Base-by-base conservation (phyloP, 371 early-diverging fungal genomes). In the Rhizopus sp. region DNA sequence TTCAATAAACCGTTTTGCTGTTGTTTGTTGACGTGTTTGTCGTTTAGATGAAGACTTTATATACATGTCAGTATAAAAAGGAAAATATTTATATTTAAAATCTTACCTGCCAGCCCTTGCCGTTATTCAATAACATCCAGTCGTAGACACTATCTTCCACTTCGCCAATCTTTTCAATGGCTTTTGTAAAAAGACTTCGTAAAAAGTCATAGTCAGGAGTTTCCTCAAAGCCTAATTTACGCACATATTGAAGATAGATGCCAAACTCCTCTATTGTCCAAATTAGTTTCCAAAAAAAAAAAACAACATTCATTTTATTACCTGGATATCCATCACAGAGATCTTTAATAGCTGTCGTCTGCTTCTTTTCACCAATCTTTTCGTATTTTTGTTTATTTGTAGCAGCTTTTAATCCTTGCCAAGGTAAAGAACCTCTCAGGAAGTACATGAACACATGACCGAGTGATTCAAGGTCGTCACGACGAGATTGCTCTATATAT, bases 401-500 rank as follows among this genome's bases (percentile, higher is more conserved):
- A 32, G 87, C 89, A 5, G 93, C 96, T 69, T 92, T 92, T 16
- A 95, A 73, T 1, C 91, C 91, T 70, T 95, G 94, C 97, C 97
- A 96, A 1, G 97, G 97, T 15, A 96, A 75, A 23, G 79, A 77
- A 29, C 94, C 94, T 54, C 91, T 85, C 44, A 90, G 62, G 57
- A 96, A 93, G 79, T 95, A 96, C 75, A 96, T 84, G 51, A 96
- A 85, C 30, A 93, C 94, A 71, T 94, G 93, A 9, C 93, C 94
- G 41, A 96, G 81, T 16, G 92, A 84, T 68, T 96, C 95, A 16
- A 96, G 69, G 70, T 96, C 97, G 70, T 96, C 97, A 57, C 95
- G 80, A 54, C 95, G 85, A 12, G 91, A 89, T 72, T 93, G 93
- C 66, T 96, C 23, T 23, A 23, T 23, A 23, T 23, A 23, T 23